Conservation (phyloP, 2,329 filamentous ascomycete species). For the Botryosphaeria dothidea region DNA sequence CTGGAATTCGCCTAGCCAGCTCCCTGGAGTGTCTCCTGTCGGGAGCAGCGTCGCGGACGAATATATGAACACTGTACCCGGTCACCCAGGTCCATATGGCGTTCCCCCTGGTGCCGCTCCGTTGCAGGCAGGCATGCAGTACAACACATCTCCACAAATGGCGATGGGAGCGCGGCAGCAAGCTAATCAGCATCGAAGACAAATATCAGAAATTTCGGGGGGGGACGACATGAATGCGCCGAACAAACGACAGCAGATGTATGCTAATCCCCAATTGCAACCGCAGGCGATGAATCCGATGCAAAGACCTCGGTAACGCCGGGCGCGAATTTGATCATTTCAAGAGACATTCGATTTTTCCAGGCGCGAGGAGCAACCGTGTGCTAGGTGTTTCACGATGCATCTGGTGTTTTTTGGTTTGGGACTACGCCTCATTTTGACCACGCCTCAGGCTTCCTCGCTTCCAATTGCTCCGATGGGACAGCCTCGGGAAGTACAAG, state of each 20-base stretch:
- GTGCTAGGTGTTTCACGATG: background rate
- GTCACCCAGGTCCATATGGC: conserved; percentile 40
- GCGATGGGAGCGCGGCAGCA: conserved; percentile 35
- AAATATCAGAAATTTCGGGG: conserved; percentile 62
- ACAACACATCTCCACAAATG: conserved; percentile 40
- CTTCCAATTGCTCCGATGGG: background rate
- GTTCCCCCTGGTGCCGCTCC: conserved; percentile 26
- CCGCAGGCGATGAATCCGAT: conserved; percentile 51
- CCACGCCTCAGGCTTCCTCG: background rate
- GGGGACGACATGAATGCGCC: conserved; percentile 53
- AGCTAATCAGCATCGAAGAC: conserved; percentile 50
- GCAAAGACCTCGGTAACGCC: conserved; percentile 46
- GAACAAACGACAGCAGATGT: conserved; percentile 62
- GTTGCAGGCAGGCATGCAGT: conserved; percentile 39
- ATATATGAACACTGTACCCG: conserved; percentile 48
- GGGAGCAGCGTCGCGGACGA: conserved; percentile 49
- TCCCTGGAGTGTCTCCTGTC: conserved; percentile 59
- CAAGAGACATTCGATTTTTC: background rate
- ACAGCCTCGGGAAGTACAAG: background rate
- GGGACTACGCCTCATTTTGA: background rate
- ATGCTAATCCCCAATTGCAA: conserved; percentile 40
- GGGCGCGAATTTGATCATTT: background rate
- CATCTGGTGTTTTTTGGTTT: conserved; percentile 6
- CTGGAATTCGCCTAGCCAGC: conserved; percentile 64
- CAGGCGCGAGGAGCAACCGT: background rate